phyloP scores from a whole-genome alignment of 306 rosid species.

The Coriaria nepalensis region DNA sequence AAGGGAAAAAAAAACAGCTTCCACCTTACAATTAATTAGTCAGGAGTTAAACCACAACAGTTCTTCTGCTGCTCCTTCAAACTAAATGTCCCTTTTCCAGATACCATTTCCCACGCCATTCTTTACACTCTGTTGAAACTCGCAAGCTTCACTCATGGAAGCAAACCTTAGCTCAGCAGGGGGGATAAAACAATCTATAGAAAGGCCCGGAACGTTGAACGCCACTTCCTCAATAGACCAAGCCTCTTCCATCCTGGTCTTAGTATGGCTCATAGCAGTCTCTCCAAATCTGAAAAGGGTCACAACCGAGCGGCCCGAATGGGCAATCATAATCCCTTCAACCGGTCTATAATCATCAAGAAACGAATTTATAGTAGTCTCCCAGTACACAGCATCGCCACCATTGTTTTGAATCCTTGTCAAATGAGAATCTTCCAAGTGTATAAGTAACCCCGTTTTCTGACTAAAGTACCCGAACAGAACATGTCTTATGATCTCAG shows the following conservation, averaged over 20 bases:
- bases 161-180: constrained; percentile 91
- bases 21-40: constrained; percentile 14
- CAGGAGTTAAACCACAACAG: too few species aligned
- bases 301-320: constrained; percentile 84
- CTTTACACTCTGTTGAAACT: constrained; percentile 50
- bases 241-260: constrained; percentile 97
- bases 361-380: constrained; percentile 91
- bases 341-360: constrained; percentile 81
- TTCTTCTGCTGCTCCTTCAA: constrained; percentile 18
- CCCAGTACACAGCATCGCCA: constrained; percentile 98
- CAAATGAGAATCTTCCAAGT: constrained; percentile 96
- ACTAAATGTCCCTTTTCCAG: constrained; percentile 53
- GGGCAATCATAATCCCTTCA: constrained; percentile 94
- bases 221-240: constrained; percentile 99
- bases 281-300: constrained; percentile 99
- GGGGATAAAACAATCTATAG: constrained; percentile 91
- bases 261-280: constrained; percentile 97
- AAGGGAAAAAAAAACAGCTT: constrained; percentile 23
- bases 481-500: constrained; percentile 93
- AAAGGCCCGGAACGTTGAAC: constrained; percentile 88
- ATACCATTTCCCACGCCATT: constrained; percentile 35
- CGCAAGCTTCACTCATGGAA: constrained; percentile 71
- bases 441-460: constrained; percentile 85
- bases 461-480: constrained; percentile 98
- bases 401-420: constrained; percentile 97